Percentiles rank a stretch among this genome's conserved stretches.
These are phyloP conservation scores for Helicostylum pulchrum DNA, from an alignment of 192 early-diverging fungal species.

Conservation along the genomic window DNA sequence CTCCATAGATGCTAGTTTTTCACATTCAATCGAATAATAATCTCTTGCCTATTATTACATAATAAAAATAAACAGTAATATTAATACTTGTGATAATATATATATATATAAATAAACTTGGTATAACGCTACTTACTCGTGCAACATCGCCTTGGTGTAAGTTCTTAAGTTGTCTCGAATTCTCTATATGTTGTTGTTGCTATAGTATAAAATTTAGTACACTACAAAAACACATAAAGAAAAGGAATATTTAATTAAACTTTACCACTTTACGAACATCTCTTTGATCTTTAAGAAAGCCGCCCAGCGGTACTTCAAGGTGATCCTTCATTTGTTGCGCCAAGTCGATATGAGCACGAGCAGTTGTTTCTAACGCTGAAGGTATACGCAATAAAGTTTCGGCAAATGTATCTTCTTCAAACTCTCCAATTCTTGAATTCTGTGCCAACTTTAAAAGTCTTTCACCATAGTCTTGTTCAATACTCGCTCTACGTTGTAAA, in stretches of 20 bases:
- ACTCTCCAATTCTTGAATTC: constrained; percentile 7
- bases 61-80: constrained; percentile 4
- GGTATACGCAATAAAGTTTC: constrained; percentile 58
- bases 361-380: constrained; percentile 61
- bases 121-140: constrained; percentile 17
- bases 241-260: not conserved
- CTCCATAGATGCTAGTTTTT: constrained; percentile 8
- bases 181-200: constrained; percentile 22
- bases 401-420: constrained; percentile 45
- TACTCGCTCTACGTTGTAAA: constrained; percentile 44
- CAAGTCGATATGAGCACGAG: constrained; percentile 63
- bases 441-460: constrained; percentile 46
- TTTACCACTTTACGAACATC: constrained; percentile 53
- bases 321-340: constrained; percentile 63
- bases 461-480: constrained; percentile 75
- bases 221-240: not conserved
- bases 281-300: constrained; percentile 63
- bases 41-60: constrained; percentile 20
- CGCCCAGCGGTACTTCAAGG: constrained; percentile 53
- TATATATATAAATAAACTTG: constrained; percentile 7
- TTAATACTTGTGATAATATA: not conserved
- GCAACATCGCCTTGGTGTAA: constrained; percentile 19
- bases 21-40: constrained; percentile 15
- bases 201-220: not conserved
- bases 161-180: constrained; percentile 15